Conservation (phyloP, 2,329 filamentous ascomycete genomes). For the Fusarium sp. region DNA sequence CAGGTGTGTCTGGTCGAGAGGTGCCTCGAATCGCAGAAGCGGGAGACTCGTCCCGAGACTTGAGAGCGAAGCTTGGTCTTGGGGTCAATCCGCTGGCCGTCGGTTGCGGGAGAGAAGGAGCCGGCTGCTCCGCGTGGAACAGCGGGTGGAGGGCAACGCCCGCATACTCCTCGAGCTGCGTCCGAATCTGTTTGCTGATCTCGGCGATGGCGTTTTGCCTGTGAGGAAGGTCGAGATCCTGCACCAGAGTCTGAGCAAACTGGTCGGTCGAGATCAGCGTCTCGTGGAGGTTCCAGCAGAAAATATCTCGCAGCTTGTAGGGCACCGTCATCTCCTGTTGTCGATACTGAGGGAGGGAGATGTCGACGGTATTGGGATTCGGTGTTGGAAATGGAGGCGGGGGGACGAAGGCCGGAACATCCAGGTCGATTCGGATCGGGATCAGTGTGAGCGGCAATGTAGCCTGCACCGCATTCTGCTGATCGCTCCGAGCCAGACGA, state of each 20-base stretch:
- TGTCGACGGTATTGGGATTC: conserved; percentile 73
- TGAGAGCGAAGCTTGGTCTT: conserved; percentile 46
- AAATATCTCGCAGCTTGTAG: conserved; percentile 93
- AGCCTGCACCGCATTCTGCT: conserved; percentile 73
- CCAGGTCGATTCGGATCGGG: conserved; percentile 95
- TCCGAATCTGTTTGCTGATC: conserved; percentile 93
- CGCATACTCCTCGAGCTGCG: conserved; percentile 95
- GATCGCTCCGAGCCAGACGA: conserved; percentile 64
- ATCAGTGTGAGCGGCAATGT: conserved; percentile 90
- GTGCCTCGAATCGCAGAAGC: conserved; percentile 48
- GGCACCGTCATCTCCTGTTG: conserved; percentile 83
- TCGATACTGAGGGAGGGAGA: conserved; percentile 81
- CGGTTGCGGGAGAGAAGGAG: conserved; percentile 36
- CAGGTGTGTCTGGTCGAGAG: conserved; percentile 69
- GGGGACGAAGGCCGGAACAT: conserved; percentile 83
- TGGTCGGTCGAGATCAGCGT: conserved; percentile 93
- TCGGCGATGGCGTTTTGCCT: conserved; percentile 76
- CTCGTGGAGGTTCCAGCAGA: conserved; percentile 98
- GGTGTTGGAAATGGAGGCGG: conserved; percentile 73
- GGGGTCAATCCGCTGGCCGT: conserved; percentile 41
- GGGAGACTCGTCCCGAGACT: conserved; percentile 55
- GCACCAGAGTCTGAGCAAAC: conserved; percentile 90
- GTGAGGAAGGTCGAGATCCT: conserved; percentile 91
- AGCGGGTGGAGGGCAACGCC: conserved; percentile 93
- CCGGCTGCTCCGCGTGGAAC: conserved; percentile 74